A percentile compares a stretch with the other conserved stretches of the same genome.
phyloP scores from a whole-genome alignment of 106 monocot species.

The Agapanthus africanus region DNA sequence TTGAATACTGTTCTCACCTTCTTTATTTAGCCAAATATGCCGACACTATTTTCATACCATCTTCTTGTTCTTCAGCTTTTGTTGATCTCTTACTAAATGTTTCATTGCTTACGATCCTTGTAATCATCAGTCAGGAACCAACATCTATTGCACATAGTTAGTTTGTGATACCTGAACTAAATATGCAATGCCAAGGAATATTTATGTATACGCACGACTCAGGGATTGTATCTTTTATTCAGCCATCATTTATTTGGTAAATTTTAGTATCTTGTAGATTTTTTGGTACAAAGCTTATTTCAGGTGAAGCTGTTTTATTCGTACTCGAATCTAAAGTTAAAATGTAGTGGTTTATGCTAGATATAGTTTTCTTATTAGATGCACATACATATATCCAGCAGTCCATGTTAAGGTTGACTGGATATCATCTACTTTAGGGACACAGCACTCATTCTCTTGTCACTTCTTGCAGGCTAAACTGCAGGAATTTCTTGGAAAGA shows the following conservation, averaged over 20 bases:
- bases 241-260: neutral
- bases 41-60: too few relatives aligned
- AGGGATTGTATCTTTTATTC: neutral
- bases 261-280: neutral
- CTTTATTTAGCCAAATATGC: too few relatives aligned
- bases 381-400: neutral
- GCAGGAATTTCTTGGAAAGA: constrained; percentile 84
- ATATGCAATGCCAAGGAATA: neutral
- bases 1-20: neutral
- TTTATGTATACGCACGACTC: neutral
- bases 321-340: neutral
- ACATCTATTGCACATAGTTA: neutral
- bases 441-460: neutral
- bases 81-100: too few relatives aligned
- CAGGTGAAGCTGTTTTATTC: neutral
- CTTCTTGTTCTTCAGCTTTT: too few relatives aligned
- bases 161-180: neutral
- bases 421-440: neutral
- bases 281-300: too few relatives aligned
- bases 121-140: neutral
- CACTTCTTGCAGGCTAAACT: constrained; percentile 59
- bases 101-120: neutral
- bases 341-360: neutral
- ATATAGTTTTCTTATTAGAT: neutral
- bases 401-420: neutral